These are phyloP conservation scores for Russula brevipes DNA, from an alignment of 768 basidiomycete species.

Conservation along the genomic window DNA sequence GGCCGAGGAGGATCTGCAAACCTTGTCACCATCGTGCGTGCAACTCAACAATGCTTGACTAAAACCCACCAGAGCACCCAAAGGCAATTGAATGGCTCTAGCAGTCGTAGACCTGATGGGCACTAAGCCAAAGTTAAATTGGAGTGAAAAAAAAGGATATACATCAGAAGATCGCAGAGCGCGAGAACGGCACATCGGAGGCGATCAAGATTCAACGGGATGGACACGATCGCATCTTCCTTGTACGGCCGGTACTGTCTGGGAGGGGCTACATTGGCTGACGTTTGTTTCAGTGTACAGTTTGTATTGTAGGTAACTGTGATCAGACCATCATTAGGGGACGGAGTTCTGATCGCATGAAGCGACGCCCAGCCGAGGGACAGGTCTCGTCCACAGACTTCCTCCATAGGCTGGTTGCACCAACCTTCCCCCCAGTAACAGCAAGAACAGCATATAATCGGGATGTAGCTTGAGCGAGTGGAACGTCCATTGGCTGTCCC, in stretches of 20 bases:
- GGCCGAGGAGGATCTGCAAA: slow-evolving; percentile 24
- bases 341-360: slow-evolving; percentile 54
- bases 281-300: not conserved
- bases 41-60: slow-evolving; percentile 44
- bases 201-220: slow-evolving; percentile 58
- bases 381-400: slow-evolving; percentile 66
- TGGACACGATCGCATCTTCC: slow-evolving; percentile 44
- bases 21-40: slow-evolving; percentile 42
- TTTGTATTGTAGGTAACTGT: not conserved
- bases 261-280: slow-evolving; percentile 22
- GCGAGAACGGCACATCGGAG: slow-evolving; percentile 50
- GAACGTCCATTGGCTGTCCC: slow-evolving; percentile 37
- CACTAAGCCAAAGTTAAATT: slow-evolving; percentile 13
- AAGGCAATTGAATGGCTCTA: slow-evolving; percentile 63
- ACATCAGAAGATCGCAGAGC: slow-evolving; percentile 55
- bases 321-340: slow-evolving; percentile 41
- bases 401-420: slow-evolving; percentile 65
- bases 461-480: slow-evolving; percentile 46
- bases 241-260: slow-evolving; percentile 24
- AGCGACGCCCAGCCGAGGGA: slow-evolving; percentile 63
- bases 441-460: slow-evolving; percentile 59
- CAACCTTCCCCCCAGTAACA: slow-evolving; percentile 74
- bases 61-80: slow-evolving; percentile 57
- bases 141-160: slow-evolving; percentile 2
- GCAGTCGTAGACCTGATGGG: slow-evolving; percentile 45